Evolutionary conservation across 1,284 basidiomycete genomes (phyloP), one percentile per base, ranked within the genome.

Genomic region (Melampsora americana): DNA sequence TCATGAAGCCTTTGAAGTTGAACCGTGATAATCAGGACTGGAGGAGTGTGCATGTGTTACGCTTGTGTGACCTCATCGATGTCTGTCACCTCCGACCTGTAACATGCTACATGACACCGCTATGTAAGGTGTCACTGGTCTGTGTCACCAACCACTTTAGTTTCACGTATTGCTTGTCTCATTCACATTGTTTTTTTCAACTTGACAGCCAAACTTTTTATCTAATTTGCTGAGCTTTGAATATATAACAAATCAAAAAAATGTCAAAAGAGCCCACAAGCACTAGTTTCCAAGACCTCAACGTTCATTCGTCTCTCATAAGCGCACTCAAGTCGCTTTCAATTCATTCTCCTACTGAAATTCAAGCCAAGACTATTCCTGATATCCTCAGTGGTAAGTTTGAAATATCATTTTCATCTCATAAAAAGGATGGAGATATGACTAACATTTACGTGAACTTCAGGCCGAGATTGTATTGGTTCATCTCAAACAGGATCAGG

Each of bases 401-500:
- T n/a, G n/a, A n/a, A n/a, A n/a, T n/a, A n/a, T n/a, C n/a, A n/a
- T n/a, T n/a, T 75, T 30, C 78, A 67, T 68, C 68, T 80, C 80
- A 56, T 78, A 80, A 66, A 12, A 59, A 30, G 16, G n/a, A n/a
- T n/a, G n/a, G 28, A 46, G 79, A 53, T 26, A 65, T 39, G 16
- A 18, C 16, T 39, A 23, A 66, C 61, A 26, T 26, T 28, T 65
- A 26, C 26, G 48, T 60, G 66, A 56, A 39, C 71, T 46, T 81
- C 86, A 91, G 92, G 90, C 77, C 87, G 89, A 80, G 95, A 99
- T 84, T 95, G 92, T 82, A 92, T 97, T 78, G 96, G 96, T 42
- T 95, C 96, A 78, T 95, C 96, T 0, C 95, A 98, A 85, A 99
- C 95, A 0, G 96, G 95, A 77, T 95, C 92, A 11, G 95, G 95